Evolutionary conservation across 2,329 filamentous ascomycete genomes (phyloP), one percentile per base, ranked within the genome.

Genomic region (Phymatotrichopsis omnivora): DNA sequence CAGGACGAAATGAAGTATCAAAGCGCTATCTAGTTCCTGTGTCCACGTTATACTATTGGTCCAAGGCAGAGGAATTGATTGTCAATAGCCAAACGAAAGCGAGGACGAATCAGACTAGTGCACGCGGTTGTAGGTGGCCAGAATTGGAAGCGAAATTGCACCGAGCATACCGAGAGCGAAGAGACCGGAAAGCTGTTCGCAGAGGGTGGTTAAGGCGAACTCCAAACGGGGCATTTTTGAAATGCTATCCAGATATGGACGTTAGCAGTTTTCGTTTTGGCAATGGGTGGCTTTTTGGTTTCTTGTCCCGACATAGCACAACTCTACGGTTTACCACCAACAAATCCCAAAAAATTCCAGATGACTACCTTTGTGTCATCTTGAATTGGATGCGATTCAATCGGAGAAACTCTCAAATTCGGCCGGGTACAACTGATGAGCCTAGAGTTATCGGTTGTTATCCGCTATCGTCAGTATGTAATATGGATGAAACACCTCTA

Each of bases 401-500:
- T 23, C 6, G 30, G 5, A 4, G 23, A 2, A 45, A 49, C 16
- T 49, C 11, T 25, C 14, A 31, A 25, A 8, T 39, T 8, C 3
- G 25, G 14, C n/a, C 12, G 6, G 29, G 38, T 19, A 17, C 19
- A 11, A 12, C 7, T 6, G 30, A 44, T 38, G 7, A n/a, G 11
- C 3, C 6, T 14, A 17, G n/a, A 17, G 34, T 16, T 12, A 25
- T 33, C 23, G 40, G 35, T 3, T 11, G 16, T 4, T 48, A 35
- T 44, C 17, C n/a, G n/a, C 23, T 42, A 4, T 29, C 8, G 43
- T 32, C 28, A 50, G 41, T 24, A n/a, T 20, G 40, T 19, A 51
- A 51, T 33, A 34, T 51, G 19, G 31, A 53, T 31, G 24, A 53
- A 29, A 51, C 43, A 19, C 35, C 39, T 14, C 8, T 48, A 5